Evolutionary conservation across 441 rosid genomes (phyloP), one percentile per base, ranked within the genome.

Genomic region (Melastoma candidum): DNA sequence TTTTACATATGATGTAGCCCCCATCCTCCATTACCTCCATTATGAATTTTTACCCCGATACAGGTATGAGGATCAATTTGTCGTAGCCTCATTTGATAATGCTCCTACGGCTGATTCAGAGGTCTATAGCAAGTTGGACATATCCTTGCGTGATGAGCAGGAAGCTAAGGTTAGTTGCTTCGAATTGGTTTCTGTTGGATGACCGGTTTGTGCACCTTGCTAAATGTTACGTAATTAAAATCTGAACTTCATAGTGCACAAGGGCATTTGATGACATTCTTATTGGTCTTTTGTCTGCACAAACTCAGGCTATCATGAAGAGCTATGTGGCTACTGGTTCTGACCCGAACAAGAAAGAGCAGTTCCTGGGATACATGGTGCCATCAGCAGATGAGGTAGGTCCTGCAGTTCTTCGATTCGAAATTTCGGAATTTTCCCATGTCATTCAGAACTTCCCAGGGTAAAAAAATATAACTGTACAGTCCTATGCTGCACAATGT

Each of bases 51-150:
- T 39, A 25, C n/a, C 11, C 52, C 74, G 56, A 53, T 41, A 50
- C 81, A 93, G 98, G 83, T 71, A 75, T n/a, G 59, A 82, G 13
- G 98, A 88, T 65, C 88, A 86, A 68, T 86, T 82, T 64, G 92
- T 83, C 27, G 54, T 74, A 11, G 90, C 79, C 17, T 52, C 84
- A 51, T 86, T 93, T 67, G 98, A 88, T 70, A 63, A 71, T 78
- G 86, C 92, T 71, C 97, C 98, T 44, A 93, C 97, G 14, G 85
- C 81, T 57, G 97, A 84, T 74, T 79, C 97, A 54, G 90, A 84
- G 71, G 46, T 48, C 53, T 93, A 77, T 63, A 69, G 81, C 69
- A 88, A 93, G 75, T 56, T 93, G 65, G 72, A 81, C 66, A 67
- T 60, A 64, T 74, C 82, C 64, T 58, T 74, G 62, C 90, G 90